Percentiles rank a stretch among this genome's conserved stretches.
Evolutionary conservation across 2,329 filamentous ascomycete genomes (phyloP).

Genomic region (Arthroderma uncinatum): DNA sequence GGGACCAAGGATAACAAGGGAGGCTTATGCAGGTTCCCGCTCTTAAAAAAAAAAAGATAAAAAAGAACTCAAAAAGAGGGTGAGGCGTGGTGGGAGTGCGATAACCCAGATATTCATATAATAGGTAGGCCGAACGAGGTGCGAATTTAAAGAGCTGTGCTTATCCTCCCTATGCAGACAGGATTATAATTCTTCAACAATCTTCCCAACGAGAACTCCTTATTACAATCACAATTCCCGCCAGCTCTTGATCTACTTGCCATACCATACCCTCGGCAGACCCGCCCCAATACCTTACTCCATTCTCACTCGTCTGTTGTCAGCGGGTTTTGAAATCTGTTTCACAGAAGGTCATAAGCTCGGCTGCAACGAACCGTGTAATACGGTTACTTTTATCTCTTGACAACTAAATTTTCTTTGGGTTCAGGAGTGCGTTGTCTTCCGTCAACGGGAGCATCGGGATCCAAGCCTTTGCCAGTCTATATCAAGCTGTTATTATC

Average conservation of each 20-base stretch:
- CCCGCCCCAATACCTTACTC: neutral
- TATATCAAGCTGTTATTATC: conserved; percentile 2
- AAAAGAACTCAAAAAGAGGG: neutral
- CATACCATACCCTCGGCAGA: neutral
- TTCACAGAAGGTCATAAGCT: neutral
- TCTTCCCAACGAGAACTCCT: neutral
- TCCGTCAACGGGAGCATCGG: conserved; percentile 2
- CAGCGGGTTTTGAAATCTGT: neutral
- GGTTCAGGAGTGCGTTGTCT: neutral
- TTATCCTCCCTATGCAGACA: neutral
- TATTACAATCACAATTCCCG: neutral
- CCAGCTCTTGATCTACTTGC: neutral
- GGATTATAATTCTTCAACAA: conserved; percentile 1
- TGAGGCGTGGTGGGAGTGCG: neutral
- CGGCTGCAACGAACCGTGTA: conserved; percentile 6
- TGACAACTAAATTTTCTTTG: neutral
- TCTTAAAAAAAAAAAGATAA: neutral
- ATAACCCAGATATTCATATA: neutral
- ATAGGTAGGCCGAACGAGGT: conserved; percentile 2
- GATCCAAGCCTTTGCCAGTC: neutral
- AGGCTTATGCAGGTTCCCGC: conserved; percentile 4
- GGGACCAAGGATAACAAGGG: conserved; percentile 1
- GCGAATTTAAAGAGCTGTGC: conserved; percentile 6
- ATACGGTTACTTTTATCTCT: neutral
- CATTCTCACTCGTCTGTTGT: neutral